These are phyloP conservation scores for Metarhizium rileyi DNA, from an alignment of 2,329 filamentous ascomycete species.

Conservation along the genomic window DNA sequence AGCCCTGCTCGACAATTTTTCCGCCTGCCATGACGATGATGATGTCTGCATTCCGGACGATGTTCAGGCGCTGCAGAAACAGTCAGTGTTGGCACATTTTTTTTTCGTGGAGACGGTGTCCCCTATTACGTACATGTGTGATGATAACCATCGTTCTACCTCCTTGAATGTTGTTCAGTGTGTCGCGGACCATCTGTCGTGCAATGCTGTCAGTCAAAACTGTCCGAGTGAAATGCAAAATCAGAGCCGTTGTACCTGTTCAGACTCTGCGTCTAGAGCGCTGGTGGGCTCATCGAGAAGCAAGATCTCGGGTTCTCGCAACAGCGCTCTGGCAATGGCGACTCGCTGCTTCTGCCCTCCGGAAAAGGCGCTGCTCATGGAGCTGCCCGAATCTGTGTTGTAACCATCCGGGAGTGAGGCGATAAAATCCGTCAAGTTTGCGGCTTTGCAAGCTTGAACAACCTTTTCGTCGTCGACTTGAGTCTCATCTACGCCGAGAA, in stretches of 20 bases:
- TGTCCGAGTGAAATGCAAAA: neutral
- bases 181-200: conserved; percentile 30
- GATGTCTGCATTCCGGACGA: conserved; percentile 54
- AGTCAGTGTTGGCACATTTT: too few species aligned
- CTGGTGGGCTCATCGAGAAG: conserved; percentile 60
- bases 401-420: conserved; percentile 57
- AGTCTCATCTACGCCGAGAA: conserved; percentile 50
- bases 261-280: conserved; percentile 38
- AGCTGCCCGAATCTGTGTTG: conserved; percentile 53
- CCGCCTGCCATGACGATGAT: conserved; percentile 50
- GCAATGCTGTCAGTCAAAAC: neutral
- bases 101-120: too few species aligned
- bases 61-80: conserved; percentile 35
- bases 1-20: neutral
- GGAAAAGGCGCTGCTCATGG: conserved; percentile 54
- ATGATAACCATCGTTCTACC: conserved; percentile 56
- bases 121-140: conserved; percentile 33
- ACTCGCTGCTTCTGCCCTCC: conserved; percentile 52
- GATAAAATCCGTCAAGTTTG: conserved; percentile 64
- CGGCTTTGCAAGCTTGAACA: conserved; percentile 45
- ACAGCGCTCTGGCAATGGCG: conserved; percentile 51
- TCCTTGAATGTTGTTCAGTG: conserved; percentile 25
- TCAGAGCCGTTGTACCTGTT: conserved; percentile 18
- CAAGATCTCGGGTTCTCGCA: conserved; percentile 50
- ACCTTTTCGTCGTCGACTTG: conserved; percentile 41